Evolutionary conservation across 2,329 filamentous ascomycete species (phyloP), one percentile per base, ranked within the genome.

Genomic region (Aspergillus tamarii): DNA sequence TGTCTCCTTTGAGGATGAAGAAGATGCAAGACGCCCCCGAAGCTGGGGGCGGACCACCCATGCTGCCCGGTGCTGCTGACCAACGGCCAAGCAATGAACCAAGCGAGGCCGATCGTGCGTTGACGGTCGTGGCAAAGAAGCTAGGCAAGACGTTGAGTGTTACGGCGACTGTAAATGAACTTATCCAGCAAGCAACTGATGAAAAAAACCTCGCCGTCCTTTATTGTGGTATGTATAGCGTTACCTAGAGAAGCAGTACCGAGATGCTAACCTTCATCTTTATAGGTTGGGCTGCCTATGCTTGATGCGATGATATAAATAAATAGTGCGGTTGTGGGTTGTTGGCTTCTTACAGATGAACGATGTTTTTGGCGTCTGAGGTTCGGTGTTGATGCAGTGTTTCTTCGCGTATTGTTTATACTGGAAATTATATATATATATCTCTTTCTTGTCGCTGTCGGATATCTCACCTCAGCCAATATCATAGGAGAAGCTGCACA

Each of bases 41-140:
- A 32, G 77, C 76, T 2, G 74, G 67, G 10, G 81, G 74, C 34
- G 78, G 74, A 7, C 80, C 77, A 4, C 76, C 76, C 2, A 76
- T 73, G 3, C 61, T 77, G 26, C 69, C 73, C 23, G 74, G 72
- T 1, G 65, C 72, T 19, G 62, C 66, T 5, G 75, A 76, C 21
- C 81, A 75, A 60, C 72, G 71, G 11, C 74, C 84, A 14, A 76
- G 79, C 23, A 83, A 84, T 66, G 88, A 91, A 66, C 86, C 87
- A 0, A 88, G 87, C 78, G 96, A 99, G 79, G 96, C 95, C 2
- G 94, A 97, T 67, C 85, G 96, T 62, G 95, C 96, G 1, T 83
- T 99, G 61, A 92, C 93, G 62, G 91, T 98, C 26, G 95, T 99
- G 62, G 89, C 92, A 75, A 98, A 97, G 86, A 99, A 99, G 82